Conservation (phyloP, 805 yeast species). For the Candida succiphila region DNA sequence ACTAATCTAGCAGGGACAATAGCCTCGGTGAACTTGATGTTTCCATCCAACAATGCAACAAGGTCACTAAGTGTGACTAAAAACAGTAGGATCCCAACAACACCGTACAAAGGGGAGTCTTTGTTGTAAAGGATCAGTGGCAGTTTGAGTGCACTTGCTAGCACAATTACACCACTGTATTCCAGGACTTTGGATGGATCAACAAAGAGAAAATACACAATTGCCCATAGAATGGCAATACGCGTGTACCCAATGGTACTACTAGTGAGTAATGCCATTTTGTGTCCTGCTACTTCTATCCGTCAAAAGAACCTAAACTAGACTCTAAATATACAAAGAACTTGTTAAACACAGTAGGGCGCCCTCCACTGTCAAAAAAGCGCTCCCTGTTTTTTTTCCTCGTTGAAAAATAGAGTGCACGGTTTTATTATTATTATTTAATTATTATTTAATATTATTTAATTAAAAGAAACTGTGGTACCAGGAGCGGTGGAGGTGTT, state of each 20-base stretch:
- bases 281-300: background rate
- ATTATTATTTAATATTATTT: background rate
- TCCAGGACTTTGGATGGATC: conserved; percentile 18
- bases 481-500: conserved; percentile 24
- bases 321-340: conserved; percentile 2
- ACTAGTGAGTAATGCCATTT: conserved; percentile 21
- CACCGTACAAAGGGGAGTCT: conserved; percentile 29
- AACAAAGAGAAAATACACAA: conserved; percentile 13
- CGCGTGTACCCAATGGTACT: conserved; percentile 13
- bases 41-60: conserved; percentile 42
- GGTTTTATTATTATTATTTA: background rate
- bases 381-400: too few relatives aligned
- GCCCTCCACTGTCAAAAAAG: too few relatives aligned
- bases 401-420: too few relatives aligned
- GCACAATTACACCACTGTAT: conserved; percentile 17
- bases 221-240: conserved; percentile 8
- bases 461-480: background rate
- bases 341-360: too few relatives aligned
- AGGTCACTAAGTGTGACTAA: conserved; percentile 42
- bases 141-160: conserved; percentile 21
- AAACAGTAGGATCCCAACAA: conserved; percentile 35
- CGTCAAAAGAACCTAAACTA: background rate
- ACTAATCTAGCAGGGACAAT: conserved; percentile 49
- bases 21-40: conserved; percentile 42
- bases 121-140: conserved; percentile 23